phyloP scores from a whole-genome alignment of 345 rosid genomes.

The Gossypium anomalum region DNA sequence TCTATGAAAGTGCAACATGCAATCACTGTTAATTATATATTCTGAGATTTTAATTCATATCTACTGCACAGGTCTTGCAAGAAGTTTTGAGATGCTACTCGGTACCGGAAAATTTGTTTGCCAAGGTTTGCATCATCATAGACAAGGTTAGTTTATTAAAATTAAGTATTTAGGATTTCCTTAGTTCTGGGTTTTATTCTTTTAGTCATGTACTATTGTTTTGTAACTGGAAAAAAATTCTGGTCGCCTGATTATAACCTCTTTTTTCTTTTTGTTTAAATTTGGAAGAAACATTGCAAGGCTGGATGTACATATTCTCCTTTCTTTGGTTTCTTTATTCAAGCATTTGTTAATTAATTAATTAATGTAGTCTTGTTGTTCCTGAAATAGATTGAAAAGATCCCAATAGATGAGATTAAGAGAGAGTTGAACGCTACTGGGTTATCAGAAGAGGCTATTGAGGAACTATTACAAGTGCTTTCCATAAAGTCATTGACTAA shows the following conservation, averaged over 20 bases:
- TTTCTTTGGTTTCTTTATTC: neutral
- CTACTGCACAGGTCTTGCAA: constrained; percentile 64
- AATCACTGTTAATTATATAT: neutral
- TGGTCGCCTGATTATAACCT: neutral
- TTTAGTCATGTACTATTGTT: constrained; percentile 1
- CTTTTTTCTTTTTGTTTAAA: neutral
- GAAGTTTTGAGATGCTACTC: constrained; percentile 68
- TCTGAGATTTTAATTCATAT: neutral
- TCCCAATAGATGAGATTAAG: constrained; percentile 68
- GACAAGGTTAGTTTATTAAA: constrained; percentile 68
- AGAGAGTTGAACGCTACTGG: constrained; percentile 63
- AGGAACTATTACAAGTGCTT: constrained; percentile 55
- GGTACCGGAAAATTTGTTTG: constrained; percentile 67
- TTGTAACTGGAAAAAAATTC: neutral
- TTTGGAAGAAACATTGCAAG: constrained; percentile 10
- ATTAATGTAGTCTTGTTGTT: constrained; percentile 1
- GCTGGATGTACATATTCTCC: neutral
- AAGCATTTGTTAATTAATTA: neutral
- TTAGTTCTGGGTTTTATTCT: neutral
- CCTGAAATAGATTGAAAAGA: constrained; percentile 63
- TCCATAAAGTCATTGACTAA: constrained; percentile 33
- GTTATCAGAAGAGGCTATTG: constrained; percentile 59
- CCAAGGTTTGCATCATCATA: constrained; percentile 74
- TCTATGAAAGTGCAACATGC: neutral
- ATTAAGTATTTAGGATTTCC: constrained; percentile 6